Percentiles rank a stretch among this genome's conserved stretches.
Evolutionary conservation across 768 basidiomycete genomes (phyloP).

Genomic region (Plicaturopsis crispa): DNA sequence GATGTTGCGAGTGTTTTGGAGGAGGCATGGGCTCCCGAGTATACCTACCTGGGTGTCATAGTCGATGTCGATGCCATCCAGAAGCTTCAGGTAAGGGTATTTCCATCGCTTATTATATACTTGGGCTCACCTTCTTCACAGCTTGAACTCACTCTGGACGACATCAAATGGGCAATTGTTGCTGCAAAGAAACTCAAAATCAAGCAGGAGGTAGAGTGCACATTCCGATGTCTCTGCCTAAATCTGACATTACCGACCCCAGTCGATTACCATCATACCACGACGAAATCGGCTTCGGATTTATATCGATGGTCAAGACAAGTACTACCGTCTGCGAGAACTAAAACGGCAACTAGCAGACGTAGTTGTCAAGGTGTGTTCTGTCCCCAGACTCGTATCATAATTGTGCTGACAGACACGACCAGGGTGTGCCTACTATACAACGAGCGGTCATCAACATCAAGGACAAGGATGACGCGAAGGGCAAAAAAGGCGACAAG

Average conservation of each 20-base stretch:
- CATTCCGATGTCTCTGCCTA: conserved; percentile 1
- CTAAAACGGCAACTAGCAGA: conserved; percentile 78
- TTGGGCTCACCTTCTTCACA: conserved; percentile 18
- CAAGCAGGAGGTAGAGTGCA: conserved; percentile 60
- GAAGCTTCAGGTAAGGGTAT: conserved; percentile 65
- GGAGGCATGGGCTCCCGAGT: conserved; percentile 91
- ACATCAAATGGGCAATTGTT: conserved; percentile 89
- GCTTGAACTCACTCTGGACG: conserved; percentile 90
- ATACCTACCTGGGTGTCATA: conserved; percentile 90
- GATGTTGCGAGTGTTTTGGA: conserved; percentile 91
- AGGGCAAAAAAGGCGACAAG: conserved; percentile 82
- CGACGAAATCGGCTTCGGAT: conserved; percentile 70
- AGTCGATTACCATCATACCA: conserved; percentile 75
- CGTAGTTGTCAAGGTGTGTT: conserved; percentile 80
- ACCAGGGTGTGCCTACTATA: conserved; percentile 77
- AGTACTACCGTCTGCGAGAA: conserved; percentile 78
- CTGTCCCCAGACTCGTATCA: neutral
- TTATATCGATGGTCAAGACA: conserved; percentile 71
- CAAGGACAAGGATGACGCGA: conserved; percentile 76
- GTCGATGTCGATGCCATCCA: conserved; percentile 84
- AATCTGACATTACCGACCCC: conserved; percentile 4
- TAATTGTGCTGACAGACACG: conserved; percentile 1
- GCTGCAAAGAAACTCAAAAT: conserved; percentile 86
- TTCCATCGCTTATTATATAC: neutral
- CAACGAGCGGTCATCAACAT: conserved; percentile 94